Evolutionary conservation across 2,329 filamentous ascomycete species (phyloP), one percentile per base, ranked within the genome.

Genomic region (Alternaria solani): DNA sequence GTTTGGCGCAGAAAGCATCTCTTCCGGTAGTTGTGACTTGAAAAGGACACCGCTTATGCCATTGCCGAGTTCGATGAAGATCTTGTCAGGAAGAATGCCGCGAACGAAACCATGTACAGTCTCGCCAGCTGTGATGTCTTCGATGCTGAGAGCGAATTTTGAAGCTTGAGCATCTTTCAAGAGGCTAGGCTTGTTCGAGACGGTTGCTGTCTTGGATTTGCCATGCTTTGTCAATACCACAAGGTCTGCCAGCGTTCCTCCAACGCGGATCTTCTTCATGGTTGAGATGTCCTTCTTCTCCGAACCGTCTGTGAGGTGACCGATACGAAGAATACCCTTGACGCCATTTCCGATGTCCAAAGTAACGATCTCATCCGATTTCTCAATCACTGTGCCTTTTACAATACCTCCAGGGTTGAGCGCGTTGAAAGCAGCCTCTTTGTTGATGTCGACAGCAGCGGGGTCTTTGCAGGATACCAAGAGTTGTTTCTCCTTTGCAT

Each of bases 391-490:
- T 48, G 88, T 91, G 49, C 90, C 95, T 34, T 88, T 88, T 11
- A 97, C 90, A 42, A 94, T 75, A 54, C 90, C 84, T 36, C 94
- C 94, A 41, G 92, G 81, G 61, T 88, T 85, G 23, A 98, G 83
- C 41, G 87, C 87, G 72, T 91, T 89, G 69, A 96, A 88, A 1
- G 91, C 91, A 42, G 82, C 80, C 60, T 88, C 87, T 73, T 95
- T 92, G 72, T 91, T 91, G 39, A 92, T 89, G 9, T 91, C 91
- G 70, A 95, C 92, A 0, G 88, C 87, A 26, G 89, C 87, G 8
- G 92, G 91, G 68, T 97, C 93, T 79, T 96, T 97, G 85, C 95
- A 99, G 20, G 94, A 96, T 5, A 99, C 91, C 38, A 92, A 87
- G 66, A 99, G 86, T 67, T 91, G 89, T 62, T 86, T 84, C 39